Conservation (phyloP, 257 asterid genomes). For the Solanum tarijense region DNA sequence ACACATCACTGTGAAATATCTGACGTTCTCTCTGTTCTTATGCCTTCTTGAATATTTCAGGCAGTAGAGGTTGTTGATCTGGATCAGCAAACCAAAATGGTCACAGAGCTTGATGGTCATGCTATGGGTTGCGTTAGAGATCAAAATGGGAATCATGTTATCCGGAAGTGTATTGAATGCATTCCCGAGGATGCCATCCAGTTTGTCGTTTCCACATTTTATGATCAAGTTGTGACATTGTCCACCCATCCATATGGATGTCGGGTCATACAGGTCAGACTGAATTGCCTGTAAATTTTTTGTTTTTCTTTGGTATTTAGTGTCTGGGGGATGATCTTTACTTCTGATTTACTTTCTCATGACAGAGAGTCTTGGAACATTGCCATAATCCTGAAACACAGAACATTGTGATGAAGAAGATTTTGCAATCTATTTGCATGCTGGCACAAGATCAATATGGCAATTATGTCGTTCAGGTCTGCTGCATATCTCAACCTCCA, state of each 20-base stretch:
- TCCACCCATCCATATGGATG: slow-evolving; percentile 86
- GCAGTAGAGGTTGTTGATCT: slow-evolving; percentile 65
- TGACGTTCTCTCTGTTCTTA: not conserved
- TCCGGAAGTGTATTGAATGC: slow-evolving; percentile 72
- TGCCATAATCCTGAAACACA: slow-evolving; percentile 7
- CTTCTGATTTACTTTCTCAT: not conserved
- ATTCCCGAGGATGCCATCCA: slow-evolving; percentile 56
- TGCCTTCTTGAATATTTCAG: slow-evolving; percentile 17
- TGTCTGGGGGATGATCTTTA: not conserved
- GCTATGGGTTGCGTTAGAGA: slow-evolving; percentile 68
- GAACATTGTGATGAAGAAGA: slow-evolving; percentile 8
- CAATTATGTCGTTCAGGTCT: slow-evolving; percentile 14
- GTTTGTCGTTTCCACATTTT: slow-evolving; percentile 47
- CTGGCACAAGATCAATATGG: slow-evolving; percentile 14
- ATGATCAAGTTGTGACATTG: slow-evolving; percentile 49
- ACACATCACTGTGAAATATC: not conserved
- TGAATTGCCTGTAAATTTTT: not conserved
- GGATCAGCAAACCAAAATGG: slow-evolving; percentile 65
- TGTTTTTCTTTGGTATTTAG: not conserved
- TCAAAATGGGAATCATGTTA: slow-evolving; percentile 80
- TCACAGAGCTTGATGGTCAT: slow-evolving; percentile 66
- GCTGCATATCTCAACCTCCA: not conserved
- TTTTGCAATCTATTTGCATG: not conserved
- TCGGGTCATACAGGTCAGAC: slow-evolving; percentile 69
- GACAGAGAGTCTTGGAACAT: slow-evolving; percentile 10